phyloP scores from a whole-genome alignment of 2,329 filamentous ascomycete species.

The Colletotrichum simmondsii region DNA sequence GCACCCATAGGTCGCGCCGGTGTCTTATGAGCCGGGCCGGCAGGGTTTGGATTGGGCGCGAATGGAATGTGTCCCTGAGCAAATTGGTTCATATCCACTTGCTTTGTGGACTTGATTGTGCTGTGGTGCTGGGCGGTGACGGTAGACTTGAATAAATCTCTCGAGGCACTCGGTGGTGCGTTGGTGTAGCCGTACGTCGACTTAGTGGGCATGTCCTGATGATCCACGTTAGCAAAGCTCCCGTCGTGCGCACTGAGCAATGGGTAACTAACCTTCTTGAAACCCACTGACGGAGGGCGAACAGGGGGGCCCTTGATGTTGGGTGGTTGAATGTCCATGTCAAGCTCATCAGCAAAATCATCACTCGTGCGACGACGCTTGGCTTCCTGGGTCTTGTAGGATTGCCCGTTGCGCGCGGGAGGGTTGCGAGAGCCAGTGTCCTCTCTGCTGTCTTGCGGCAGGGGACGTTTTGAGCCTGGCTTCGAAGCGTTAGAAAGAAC shows the following conservation, averaged over 20 bases:
- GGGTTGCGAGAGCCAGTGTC: slow-evolving; percentile 61
- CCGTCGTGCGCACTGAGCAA: background rate
- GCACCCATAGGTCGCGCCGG: slow-evolving; percentile 67
- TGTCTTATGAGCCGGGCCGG: slow-evolving; percentile 73
- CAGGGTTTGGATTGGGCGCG: slow-evolving; percentile 73
- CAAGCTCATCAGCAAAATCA: slow-evolving; percentile 72
- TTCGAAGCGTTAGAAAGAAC: slow-evolving; percentile 73
- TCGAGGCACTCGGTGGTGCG: slow-evolving; percentile 63
- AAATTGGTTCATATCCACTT: slow-evolving; percentile 86
- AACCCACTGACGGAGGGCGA: slow-evolving; percentile 74
- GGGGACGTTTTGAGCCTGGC: slow-evolving; percentile 77
- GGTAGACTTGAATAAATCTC: slow-evolving; percentile 73
- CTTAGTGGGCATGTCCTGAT: slow-evolving; percentile 70
- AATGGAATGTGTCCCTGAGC: slow-evolving; percentile 92
- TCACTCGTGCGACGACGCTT: slow-evolving; percentile 86
- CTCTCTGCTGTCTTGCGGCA: slow-evolving; percentile 73
- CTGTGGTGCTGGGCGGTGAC: slow-evolving; percentile 75
- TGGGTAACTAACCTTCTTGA: slow-evolving; percentile 70
- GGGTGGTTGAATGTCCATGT: slow-evolving; percentile 66
- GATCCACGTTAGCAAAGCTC: slow-evolving; percentile 1
- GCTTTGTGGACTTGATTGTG: slow-evolving; percentile 72
- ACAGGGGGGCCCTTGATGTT: slow-evolving; percentile 85
- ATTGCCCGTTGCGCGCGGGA: slow-evolving; percentile 63
- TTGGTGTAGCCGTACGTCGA: slow-evolving; percentile 72
- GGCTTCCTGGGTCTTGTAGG: slow-evolving; percentile 75